Conservation (phyloP, 1,284 basidiomycete species). For the Apiotrichum mycotoxinovorans region DNA sequence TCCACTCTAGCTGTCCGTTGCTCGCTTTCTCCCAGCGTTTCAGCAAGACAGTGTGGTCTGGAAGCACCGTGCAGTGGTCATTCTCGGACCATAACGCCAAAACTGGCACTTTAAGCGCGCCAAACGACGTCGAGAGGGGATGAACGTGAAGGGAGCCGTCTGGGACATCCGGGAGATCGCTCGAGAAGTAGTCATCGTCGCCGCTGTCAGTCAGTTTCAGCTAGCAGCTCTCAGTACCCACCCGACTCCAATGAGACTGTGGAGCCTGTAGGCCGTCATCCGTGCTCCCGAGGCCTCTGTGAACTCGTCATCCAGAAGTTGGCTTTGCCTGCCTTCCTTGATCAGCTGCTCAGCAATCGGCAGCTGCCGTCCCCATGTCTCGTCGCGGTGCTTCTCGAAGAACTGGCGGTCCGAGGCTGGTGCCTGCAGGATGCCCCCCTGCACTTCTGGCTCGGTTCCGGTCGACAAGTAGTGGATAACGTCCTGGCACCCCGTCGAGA, state of each 20-base stretch:
- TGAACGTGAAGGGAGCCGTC: constrained; percentile 23
- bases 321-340: constrained; percentile 28
- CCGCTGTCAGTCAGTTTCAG: constrained; percentile 26
- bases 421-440: constrained; percentile 47
- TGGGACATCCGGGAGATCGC: constrained; percentile 31
- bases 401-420: constrained; percentile 44
- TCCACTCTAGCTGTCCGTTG: constrained; percentile 24
- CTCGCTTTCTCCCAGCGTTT: constrained; percentile 11
- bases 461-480: constrained; percentile 40
- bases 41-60: constrained; percentile 11
- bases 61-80: constrained; percentile 30
- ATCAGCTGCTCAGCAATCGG: constrained; percentile 26
- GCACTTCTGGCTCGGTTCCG: constrained; percentile 16
- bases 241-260: constrained; percentile 36
- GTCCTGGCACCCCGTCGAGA: constrained; percentile 49
- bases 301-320: constrained; percentile 28
- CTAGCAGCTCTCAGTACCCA: constrained; percentile 21
- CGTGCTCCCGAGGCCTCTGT: constrained; percentile 22
- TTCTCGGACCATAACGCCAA: constrained; percentile 38
- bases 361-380: constrained; percentile 12
- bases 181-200: constrained; percentile 48
- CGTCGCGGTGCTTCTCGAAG: constrained; percentile 17
- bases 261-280: constrained; percentile 36
- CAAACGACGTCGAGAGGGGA: constrained; percentile 43
- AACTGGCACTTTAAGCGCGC: constrained; percentile 31